A percentile compares a stretch with the other conserved stretches of the same genome.
These are phyloP conservation scores for Seminavis robusta DNA, from an alignment of 108 stramenopile species.

Conservation along the genomic window DNA sequence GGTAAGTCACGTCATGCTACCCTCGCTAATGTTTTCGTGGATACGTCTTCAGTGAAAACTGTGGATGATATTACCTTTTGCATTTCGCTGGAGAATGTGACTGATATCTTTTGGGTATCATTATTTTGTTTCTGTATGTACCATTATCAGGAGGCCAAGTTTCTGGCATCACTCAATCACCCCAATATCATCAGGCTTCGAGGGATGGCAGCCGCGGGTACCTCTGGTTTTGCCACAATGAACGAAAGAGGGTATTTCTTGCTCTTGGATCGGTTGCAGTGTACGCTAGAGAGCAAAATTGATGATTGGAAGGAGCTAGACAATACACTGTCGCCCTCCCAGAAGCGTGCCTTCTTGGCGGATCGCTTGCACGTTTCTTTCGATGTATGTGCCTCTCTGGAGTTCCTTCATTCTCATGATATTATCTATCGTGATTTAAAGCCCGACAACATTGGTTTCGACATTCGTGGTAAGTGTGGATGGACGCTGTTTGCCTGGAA, in stretches of 20 bases:
- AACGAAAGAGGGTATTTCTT: slow-evolving; percentile 74
- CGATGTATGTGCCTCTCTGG: slow-evolving; percentile 70
- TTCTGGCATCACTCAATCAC: slow-evolving; percentile 48
- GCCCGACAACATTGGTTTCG: slow-evolving; percentile 65
- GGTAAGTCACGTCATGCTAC: slow-evolving; percentile 23
- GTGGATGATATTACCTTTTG: no score
- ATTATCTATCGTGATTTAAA: slow-evolving; percentile 82
- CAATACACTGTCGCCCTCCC: slow-evolving; percentile 13
- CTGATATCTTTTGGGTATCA: neutral
- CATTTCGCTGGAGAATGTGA: neutral
- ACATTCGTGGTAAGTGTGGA: slow-evolving; percentile 38
- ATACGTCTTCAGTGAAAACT: neutral
- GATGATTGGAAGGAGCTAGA: slow-evolving; percentile 45
- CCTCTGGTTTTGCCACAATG: slow-evolving; percentile 45
- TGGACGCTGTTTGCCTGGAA: no score
- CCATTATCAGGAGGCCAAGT: slow-evolving; percentile 40
- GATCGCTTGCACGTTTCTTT: slow-evolving; percentile 67
- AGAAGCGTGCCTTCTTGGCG: slow-evolving; percentile 33
- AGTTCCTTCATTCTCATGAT: slow-evolving; percentile 60
- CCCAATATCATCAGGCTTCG: slow-evolving; percentile 66
- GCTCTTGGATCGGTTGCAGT: slow-evolving; percentile 73
- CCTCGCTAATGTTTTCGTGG: neutral
- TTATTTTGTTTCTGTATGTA: neutral
- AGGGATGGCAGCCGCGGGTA: slow-evolving; percentile 74
- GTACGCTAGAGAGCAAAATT: slow-evolving; percentile 62